phyloP scores from a whole-genome alignment of 345 rosid species.

The Trapa bicornis region DNA sequence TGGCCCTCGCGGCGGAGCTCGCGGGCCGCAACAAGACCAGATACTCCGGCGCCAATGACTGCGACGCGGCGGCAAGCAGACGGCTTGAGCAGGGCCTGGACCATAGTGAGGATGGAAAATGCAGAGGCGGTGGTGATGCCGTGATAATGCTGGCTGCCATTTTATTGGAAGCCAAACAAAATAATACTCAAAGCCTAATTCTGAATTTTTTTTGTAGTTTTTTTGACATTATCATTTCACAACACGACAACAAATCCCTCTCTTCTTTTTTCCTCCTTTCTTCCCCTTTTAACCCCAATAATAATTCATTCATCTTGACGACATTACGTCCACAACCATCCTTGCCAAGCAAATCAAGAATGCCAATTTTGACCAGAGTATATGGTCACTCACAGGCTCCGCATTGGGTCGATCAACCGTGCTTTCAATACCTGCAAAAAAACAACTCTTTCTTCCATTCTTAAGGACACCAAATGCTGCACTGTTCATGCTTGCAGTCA shows the following conservation, averaged over 20 bases:
- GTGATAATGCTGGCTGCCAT: too few relatives aligned
- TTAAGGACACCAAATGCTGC: conserved; percentile 22
- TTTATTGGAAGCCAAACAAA: too few relatives aligned
- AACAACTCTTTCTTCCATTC: conserved; percentile 53
- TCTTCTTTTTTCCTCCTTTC: too few relatives aligned
- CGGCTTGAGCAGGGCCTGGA: neutral
- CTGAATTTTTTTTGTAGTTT: too few relatives aligned
- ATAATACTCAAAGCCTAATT: too few relatives aligned
- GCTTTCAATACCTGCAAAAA: neutral
- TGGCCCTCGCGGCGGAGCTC: conserved; percentile 82
- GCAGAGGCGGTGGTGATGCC: too few relatives aligned
- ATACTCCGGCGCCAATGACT: conserved; percentile 76
- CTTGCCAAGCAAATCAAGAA: too few relatives aligned
- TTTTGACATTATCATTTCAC: too few relatives aligned
- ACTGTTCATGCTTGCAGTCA: conserved; percentile 44
- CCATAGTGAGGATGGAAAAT: neutral
- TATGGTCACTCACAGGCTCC: conserved; percentile 38
- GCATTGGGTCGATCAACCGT: conserved; percentile 16
- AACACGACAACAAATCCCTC: too few relatives aligned
- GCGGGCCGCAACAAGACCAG: conserved; percentile 62
- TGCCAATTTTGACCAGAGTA: neutral
- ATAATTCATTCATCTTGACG: too few relatives aligned
- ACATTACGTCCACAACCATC: too few relatives aligned
- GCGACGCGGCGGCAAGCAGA: conserved; percentile 44
- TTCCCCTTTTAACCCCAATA: too few relatives aligned